Conservation (phyloP, 2,329 filamentous ascomycete species). For the Phymatotrichopsis omnivora region DNA sequence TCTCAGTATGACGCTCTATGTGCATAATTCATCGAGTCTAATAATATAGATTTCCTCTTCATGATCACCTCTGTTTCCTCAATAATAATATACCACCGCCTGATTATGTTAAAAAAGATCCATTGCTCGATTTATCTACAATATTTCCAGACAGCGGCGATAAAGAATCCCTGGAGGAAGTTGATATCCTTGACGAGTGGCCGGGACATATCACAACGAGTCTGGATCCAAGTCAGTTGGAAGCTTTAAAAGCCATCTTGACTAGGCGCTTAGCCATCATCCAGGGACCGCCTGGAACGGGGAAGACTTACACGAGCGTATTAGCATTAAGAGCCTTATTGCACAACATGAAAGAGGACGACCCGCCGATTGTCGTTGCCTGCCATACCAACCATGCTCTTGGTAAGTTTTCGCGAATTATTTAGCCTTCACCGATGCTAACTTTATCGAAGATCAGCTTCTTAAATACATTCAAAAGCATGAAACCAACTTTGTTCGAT, state of each 20-base stretch:
- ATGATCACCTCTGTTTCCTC: slow-evolving; percentile 50
- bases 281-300: slow-evolving; percentile 67
- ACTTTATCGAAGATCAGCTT: slow-evolving; percentile 53
- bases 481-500: slow-evolving; percentile 52
- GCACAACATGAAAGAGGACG: slow-evolving; percentile 44
- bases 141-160: slow-evolving; percentile 34
- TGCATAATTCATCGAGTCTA: slow-evolving; percentile 2
- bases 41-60: slow-evolving; percentile 45
- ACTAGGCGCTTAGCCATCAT: slow-evolving; percentile 63
- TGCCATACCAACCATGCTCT: slow-evolving; percentile 88
- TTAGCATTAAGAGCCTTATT: slow-evolving; percentile 57
- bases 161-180: slow-evolving; percentile 37
- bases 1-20: not conserved
- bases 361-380: slow-evolving; percentile 64
- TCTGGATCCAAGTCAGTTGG: slow-evolving; percentile 62
- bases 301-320: slow-evolving; percentile 75
- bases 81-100: slow-evolving; percentile 43
- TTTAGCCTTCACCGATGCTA: too few relatives aligned
- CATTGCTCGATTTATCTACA: slow-evolving; percentile 43
- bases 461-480: slow-evolving; percentile 53
- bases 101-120: slow-evolving; percentile 43
- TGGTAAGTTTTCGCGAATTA: slow-evolving; percentile 6
- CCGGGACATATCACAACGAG: slow-evolving; percentile 39
- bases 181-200: slow-evolving; percentile 48
- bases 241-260: slow-evolving; percentile 58